Evolutionary conservation across 2,329 filamentous ascomycete genomes (phyloP), one percentile per base, ranked within the genome.

Genomic region (Cladosporium sp.): DNA sequence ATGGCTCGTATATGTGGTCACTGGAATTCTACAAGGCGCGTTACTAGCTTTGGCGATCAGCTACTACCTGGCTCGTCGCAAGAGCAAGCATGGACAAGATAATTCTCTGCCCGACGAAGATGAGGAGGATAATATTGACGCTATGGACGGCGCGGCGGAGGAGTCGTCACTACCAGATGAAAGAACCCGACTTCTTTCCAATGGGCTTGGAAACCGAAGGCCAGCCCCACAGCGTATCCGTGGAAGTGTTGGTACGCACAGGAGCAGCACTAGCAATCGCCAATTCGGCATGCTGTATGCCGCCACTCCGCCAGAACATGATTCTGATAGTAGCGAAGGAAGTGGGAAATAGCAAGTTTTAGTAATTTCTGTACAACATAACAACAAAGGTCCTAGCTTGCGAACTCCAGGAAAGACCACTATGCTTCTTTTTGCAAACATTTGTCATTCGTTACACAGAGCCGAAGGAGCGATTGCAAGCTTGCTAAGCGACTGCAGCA

Each of bases 1-100:
- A 0, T 99, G 94, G 94, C 87, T 91, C 9, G 87, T 97, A 14
- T 95, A 93, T 70, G 80, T 96, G 45, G 80, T 97, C 54, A 96
- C 92, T 0, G 94, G 93, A 1, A 75, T 81, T 59, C 82, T 97
- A 78, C 94, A 99, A 73, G 93, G 92, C 17, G 82, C 84, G 9
- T 76, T 99, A 58, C 79, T 99, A 42, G 78, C 73, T 22, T 89
- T 99, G 88, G 91, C 86, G 20, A 83, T 96, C 61, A 86, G 84
- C 66, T 97, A 92, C 70, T 82, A 92, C 73, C 70, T 87, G 63
- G 62, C 56, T 22, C 51, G 59, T 6, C 52, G 55, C 28, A 54
- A 63, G 30, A 40, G 17, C 25, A 54, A 63, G 25, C 36, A 14
- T 25, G 39, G 20, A 30, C 40, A 39, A 7, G 19, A 42, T 9